Base-by-base conservation (phyloP, 352 stramenopile species). In the Phytophthora pinifolia region DNA sequence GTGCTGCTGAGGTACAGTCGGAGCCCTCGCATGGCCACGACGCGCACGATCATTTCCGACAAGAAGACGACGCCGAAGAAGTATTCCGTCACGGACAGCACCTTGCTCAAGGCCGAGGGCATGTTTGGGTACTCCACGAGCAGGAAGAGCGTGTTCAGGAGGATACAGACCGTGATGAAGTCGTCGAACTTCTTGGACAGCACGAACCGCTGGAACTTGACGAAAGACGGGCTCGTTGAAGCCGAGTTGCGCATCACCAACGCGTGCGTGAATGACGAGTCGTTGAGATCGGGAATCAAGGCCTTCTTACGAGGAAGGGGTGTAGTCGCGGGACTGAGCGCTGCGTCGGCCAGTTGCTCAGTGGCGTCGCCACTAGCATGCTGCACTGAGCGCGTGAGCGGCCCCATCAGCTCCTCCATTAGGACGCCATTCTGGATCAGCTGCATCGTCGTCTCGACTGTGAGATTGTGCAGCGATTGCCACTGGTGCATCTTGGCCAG, bases 111-210 rank as follows among this genome's bases (percentile, higher is more conserved):
- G 20, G 67, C 60, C 2, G 42, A 17, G 13, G 36, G 53, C 79
- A 92, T 92, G 46, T 69, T 62, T 13, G 72, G 77, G 29, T 86
- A 90, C 56, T 92, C 79, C 9, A 87, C 54, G 13, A 92, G 54
- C 37, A 92, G 53, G 14, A 85, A 79, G 5, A 79, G 25, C 17
- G 79, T 90, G 48, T 92, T 92, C 33, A 77, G 31, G 5, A 82
- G 59, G 56, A 92, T 92, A 18, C 77, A 88, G 6, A 62, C 47
- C 0, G 79, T 92, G 41, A 92, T 73, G n/a, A 67, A 67, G 50
- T 90, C 78, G 38, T 88, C 82, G 31, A 88, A 92, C 18, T 62
- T 75, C 58, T 90, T 88, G 3, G 79, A 90, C 18, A 89, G 59
- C 20, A 92, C 79, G 14, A 83, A 54, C 1, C 60, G 65, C 34